These are phyloP conservation scores for Alloteropsis semialata DNA, from an alignment of 176 grass and related monocot genomes.

Conservation along the genomic window DNA sequence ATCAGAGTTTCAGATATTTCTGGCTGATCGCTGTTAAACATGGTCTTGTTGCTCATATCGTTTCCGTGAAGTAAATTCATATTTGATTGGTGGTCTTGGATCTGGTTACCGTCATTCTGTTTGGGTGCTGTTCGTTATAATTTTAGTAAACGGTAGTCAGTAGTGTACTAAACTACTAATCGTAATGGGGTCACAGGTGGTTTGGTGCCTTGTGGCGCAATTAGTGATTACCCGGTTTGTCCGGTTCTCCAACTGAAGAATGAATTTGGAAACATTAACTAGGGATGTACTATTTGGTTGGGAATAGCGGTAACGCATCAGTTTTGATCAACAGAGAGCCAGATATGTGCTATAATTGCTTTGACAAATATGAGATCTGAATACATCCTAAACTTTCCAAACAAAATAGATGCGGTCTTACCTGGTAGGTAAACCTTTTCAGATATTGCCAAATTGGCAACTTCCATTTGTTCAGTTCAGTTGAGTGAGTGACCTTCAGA, in stretches of 20 bases:
- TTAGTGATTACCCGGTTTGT: not conserved
- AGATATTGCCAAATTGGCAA: constrained; percentile 3
- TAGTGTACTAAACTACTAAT: no score
- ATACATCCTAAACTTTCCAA: not conserved
- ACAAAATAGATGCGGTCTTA: not conserved
- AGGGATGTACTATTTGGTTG: not conserved
- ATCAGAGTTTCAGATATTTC: not conserved
- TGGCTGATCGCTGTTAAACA: not conserved
- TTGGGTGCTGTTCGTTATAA: not conserved
- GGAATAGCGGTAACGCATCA: not conserved
- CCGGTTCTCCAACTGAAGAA: not conserved
- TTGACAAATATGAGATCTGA: not conserved
- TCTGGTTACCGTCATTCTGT: not conserved
- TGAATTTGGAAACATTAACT: not conserved
- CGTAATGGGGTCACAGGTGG: not conserved
- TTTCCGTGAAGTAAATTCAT: not conserved
- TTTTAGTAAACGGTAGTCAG: not conserved
- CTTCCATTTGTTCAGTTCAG: not conserved
- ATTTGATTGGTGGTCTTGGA: not conserved
- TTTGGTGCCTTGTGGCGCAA: not conserved
- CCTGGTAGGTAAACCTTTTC: not conserved
- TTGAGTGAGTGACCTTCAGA: not conserved
- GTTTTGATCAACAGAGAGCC: not conserved
- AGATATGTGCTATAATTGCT: not conserved
- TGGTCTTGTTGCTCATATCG: not conserved